Evolutionary conservation across 1,284 basidiomycete species (phyloP).

Genomic region (Schizophyllum amplum): DNA sequence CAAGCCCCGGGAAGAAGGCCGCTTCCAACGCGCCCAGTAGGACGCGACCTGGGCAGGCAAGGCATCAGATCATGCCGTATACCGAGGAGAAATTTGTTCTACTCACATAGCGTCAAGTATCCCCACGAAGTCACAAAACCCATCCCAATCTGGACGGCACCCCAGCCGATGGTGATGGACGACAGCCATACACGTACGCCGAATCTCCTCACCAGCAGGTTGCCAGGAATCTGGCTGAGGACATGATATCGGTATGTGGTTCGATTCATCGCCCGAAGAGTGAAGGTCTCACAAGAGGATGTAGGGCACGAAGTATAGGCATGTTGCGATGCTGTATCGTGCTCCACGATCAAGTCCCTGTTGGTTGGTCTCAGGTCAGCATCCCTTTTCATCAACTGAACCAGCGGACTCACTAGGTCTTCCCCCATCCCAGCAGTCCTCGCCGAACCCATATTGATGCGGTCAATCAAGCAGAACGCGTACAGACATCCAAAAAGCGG

Average conservation of each 20-base stretch:
- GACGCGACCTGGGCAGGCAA: constrained; percentile 1
- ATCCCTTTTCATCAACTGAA: constrained; percentile 4
- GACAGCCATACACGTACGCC: constrained; percentile 32
- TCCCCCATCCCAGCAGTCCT: constrained; percentile 34
- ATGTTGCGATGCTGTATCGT: constrained; percentile 32
- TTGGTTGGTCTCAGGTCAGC: neutral
- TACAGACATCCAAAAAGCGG: constrained; percentile 34
- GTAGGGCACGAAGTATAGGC: constrained; percentile 39
- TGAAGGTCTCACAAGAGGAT: constrained; percentile 31
- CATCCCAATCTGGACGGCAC: constrained; percentile 34
- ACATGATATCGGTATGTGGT: neutral
- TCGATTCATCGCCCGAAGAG: neutral
- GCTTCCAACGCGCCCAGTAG: constrained; percentile 20
- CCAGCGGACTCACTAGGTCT: constrained; percentile 28
- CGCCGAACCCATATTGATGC: constrained; percentile 35
- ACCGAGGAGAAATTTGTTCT: constrained; percentile 13
- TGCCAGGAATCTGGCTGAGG: constrained; percentile 35
- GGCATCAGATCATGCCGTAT: too few species aligned
- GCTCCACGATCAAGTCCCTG: constrained; percentile 28
- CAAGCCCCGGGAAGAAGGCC: constrained; percentile 37
- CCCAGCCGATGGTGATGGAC: constrained; percentile 34
- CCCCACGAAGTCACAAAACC: constrained; percentile 36
- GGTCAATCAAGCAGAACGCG: constrained; percentile 34
- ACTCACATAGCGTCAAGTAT: constrained; percentile 33
- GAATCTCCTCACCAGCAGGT: constrained; percentile 29